These are phyloP conservation scores for Raphanus hybrid DNA, from an alignment of 441 rosid species.

Conservation along the genomic window DNA sequence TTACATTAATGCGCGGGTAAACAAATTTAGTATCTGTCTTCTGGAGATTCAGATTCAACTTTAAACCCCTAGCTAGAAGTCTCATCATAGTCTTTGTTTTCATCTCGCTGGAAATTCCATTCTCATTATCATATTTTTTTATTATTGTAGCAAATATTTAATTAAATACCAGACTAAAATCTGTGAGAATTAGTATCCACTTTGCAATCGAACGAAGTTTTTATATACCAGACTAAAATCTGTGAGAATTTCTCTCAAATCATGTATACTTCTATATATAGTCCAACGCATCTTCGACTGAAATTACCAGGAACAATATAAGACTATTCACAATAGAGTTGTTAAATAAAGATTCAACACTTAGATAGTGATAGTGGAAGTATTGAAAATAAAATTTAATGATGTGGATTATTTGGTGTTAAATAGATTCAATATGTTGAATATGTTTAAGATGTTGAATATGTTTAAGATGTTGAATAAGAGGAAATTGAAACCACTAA, in stretches of 20 bases:
- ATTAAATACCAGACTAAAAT: too few relatives aligned
- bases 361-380: too few relatives aligned
- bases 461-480: too few relatives aligned
- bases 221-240: neutral
- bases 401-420: too few relatives aligned
- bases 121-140: neutral
- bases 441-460: too few relatives aligned
- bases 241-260: neutral
- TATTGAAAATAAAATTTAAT: too few relatives aligned
- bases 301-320: neutral
- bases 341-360: too few relatives aligned
- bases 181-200: neutral
- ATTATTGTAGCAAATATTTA: neutral
- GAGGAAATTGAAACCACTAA: too few relatives aligned
- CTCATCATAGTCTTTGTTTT: neutral
- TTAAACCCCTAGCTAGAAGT: neutral
- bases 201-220: neutral
- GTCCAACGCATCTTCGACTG: neutral
- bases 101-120: neutral
- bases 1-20: neutral
- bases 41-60: neutral
- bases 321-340: too few relatives aligned
- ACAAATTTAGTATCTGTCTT: neutral
- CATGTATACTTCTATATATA: neutral
- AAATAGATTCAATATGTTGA: too few relatives aligned